phyloP scores from a whole-genome alignment of 2,329 filamentous ascomycete species.

The Diaporthe aspalathi region DNA sequence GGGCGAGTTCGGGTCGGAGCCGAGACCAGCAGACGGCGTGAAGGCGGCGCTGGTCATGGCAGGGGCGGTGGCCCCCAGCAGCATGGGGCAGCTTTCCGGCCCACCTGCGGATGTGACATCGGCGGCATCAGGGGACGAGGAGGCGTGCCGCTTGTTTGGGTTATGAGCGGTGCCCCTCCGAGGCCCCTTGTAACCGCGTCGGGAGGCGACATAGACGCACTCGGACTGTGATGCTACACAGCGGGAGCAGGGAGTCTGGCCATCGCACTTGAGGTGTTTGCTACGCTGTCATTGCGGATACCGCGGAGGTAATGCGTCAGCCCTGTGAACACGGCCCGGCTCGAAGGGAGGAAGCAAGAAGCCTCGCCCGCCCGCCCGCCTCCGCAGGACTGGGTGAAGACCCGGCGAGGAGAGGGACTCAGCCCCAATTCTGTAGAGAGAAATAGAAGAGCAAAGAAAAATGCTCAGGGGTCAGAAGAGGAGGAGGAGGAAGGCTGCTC shows the following conservation, averaged over 20 bases:
- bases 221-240: constrained; percentile 69
- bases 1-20: constrained; percentile 49
- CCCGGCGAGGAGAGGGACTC: neutral
- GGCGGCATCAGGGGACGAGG: constrained; percentile 59
- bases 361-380: neutral
- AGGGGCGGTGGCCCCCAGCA: constrained; percentile 53
- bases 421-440: neutral
- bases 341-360: constrained; percentile 12
- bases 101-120: constrained; percentile 35
- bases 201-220: constrained; percentile 79
- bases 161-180: constrained; percentile 60
- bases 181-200: constrained; percentile 79
- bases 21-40: constrained; percentile 49
- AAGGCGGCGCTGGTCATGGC: constrained; percentile 47
- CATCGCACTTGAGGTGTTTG: constrained; percentile 83
- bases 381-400: neutral
- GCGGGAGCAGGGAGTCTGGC: constrained; percentile 74
- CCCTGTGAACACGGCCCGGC: constrained; percentile 27
- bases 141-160: constrained; percentile 63
- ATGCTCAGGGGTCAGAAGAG: neutral
- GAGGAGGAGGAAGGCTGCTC: constrained; percentile 46
- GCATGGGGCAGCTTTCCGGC: constrained; percentile 56
- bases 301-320: constrained; percentile 33
- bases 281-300: constrained; percentile 54
- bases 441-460: neutral